Evolutionary conservation across 352 stramenopile species (phyloP), one percentile per base, ranked within the genome.

Genomic region (Phytopythium delawarense): DNA sequence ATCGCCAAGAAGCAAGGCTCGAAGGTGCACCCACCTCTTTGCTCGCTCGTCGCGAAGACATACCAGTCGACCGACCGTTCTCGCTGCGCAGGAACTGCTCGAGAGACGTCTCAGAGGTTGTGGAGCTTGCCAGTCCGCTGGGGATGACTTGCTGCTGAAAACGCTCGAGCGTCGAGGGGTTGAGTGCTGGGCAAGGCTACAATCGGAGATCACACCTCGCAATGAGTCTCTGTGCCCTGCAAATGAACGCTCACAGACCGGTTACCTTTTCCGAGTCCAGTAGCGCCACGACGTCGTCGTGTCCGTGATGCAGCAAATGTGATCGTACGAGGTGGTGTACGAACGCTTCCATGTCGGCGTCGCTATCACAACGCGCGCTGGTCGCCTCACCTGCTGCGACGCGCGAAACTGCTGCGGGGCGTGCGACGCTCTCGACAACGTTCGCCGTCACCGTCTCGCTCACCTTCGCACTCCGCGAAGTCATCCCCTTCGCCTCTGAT

Each of bases 311-410:
- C 25, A 72, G 64, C 12, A 92, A 67, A 39, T 87, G 89, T 28
- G 89, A 75, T 2, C 76, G 78, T n/a, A 91, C 72, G n/a, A 89
- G 68, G 39, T 84, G 69, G 34, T 85, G 67, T 18, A 82, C 66
- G 34, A 75, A 76, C 18, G 66, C 59, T 15, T 80, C 69, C 9
- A 63, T 59, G 52, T 63, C 32, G 37, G 8, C 7, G 46, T 30
- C 39, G 55, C 34, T 35, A 57, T 15, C 61, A 50, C 32, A 40
- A 30, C 23, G 58, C 56, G 21, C 55, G 16, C 37, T 49, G 25
- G 30, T 35, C 25, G 18, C n/a, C 28, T 34, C 54, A 20, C 3
- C 18, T 25, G 23, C 25, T 23, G n/a, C 45, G 3, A 18, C 53
- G 28, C 34, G 58, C 25, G 21, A 4, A 52, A 9, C 11, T 20